Percentiles rank a stretch among this genome's conserved stretches.
Conservation (phyloP, 1,139 yeast species). For the Suhomyces choctaworum region DNA sequence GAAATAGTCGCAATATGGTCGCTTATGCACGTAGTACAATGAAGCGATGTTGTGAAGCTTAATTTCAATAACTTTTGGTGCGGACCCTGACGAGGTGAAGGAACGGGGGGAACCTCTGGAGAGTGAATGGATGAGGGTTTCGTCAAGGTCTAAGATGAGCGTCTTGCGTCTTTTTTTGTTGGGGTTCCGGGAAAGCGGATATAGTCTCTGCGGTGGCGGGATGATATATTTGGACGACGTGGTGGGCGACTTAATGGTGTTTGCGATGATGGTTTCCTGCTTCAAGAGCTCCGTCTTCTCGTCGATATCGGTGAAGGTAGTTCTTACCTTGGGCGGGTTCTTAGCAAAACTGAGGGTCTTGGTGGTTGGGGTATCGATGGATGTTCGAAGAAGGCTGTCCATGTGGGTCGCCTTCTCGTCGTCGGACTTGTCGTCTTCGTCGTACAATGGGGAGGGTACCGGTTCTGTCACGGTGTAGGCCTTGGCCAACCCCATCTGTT, state of each 20-base stretch:
- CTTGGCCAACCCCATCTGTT: slow-evolving; percentile 17
- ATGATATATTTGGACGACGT: slow-evolving; percentile 48
- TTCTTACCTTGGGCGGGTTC: slow-evolving; percentile 8
- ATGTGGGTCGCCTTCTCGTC: slow-evolving; percentile 5
- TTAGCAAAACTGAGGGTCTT: slow-evolving; percentile 9
- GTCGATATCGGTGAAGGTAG: slow-evolving; percentile 21
- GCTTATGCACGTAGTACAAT: slow-evolving; percentile 83
- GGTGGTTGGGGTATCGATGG: slow-evolving; percentile 5
- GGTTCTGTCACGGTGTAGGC: background rate
- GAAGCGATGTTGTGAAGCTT: slow-evolving; percentile 69
- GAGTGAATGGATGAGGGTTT: slow-evolving; percentile 87
- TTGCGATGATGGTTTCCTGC: slow-evolving; percentile 42
- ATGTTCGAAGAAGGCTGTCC: slow-evolving; percentile 7
- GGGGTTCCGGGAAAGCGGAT: slow-evolving; percentile 46
- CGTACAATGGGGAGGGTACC: slow-evolving; percentile 1
- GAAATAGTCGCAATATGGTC: slow-evolving; percentile 89
- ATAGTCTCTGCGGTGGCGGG: slow-evolving; percentile 50
- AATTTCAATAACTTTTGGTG: slow-evolving; percentile 79
- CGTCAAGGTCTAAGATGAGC: slow-evolving; percentile 85
- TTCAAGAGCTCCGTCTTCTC: slow-evolving; percentile 46
- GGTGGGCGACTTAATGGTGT: slow-evolving; percentile 59
- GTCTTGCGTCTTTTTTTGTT: slow-evolving; percentile 54
- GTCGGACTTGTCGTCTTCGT: slow-evolving; percentile 6
- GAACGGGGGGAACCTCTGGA: slow-evolving; percentile 58
- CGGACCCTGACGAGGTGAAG: slow-evolving; percentile 40